Percentiles rank a stretch among this genome's conserved stretches.
These are phyloP conservation scores for Miscanthus lutarioriparius DNA, from an alignment of 176 grass and related monocot species.

Conservation along the genomic window DNA sequence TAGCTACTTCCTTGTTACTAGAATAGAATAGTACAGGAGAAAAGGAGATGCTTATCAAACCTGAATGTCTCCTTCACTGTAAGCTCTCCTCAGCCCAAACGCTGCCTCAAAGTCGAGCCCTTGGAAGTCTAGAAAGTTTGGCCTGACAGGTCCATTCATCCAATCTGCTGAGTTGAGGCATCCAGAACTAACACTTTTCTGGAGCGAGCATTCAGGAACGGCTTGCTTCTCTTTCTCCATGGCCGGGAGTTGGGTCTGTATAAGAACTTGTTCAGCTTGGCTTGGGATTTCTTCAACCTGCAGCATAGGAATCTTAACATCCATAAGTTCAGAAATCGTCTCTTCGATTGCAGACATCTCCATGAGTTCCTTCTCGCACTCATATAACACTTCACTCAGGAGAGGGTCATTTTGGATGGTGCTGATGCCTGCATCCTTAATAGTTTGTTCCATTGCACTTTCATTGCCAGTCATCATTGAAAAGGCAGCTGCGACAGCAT, in stretches of 20 bases:
- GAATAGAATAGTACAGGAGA: not conserved
- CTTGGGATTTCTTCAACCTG: conserved; percentile 56
- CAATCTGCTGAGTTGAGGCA: conserved; percentile 79
- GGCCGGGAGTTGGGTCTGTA: conserved; percentile 16
- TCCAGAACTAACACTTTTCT: conserved; percentile 89
- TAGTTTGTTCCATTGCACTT: conserved; percentile 56
- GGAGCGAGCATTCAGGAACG: conserved; percentile 62
- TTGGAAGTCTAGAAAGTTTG: conserved; percentile 86
- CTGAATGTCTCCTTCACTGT: conserved; percentile 97
- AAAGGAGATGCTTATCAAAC: conserved; percentile 41
- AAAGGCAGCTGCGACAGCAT: conserved; percentile 64
- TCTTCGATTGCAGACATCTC: conserved; percentile 85
- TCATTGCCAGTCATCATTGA: conserved; percentile 66
- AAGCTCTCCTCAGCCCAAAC: conserved; percentile 87
- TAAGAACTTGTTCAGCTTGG: conserved; percentile 32
- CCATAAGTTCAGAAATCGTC: conserved; percentile 76
- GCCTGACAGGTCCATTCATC: conserved; percentile 56
- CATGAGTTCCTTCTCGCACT: conserved; percentile 87
- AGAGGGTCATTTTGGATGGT: conserved; percentile 62
- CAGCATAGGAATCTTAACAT: conserved; percentile 83
- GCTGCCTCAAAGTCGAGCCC: conserved; percentile 78
- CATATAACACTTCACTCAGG: conserved; percentile 68
- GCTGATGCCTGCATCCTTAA: conserved; percentile 45
- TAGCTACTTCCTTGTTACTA: conserved; percentile 25
- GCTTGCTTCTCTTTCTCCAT: conserved; percentile 35